Evolutionary conservation across 768 basidiomycete species (phyloP).

Genomic region (Tricholoma saponaceum): DNA sequence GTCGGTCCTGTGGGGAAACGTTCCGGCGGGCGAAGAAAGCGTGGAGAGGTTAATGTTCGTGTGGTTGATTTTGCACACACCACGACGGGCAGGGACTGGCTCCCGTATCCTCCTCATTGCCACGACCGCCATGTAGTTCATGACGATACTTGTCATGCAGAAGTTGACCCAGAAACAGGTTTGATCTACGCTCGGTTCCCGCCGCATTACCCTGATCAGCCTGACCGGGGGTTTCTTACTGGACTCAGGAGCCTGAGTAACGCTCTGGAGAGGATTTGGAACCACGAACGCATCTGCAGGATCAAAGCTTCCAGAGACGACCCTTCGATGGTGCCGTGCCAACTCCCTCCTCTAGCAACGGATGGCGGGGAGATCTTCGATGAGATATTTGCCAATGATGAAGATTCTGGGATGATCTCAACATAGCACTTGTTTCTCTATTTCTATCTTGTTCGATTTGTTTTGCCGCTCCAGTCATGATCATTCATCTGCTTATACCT

Average conservation of each 20-base stretch:
- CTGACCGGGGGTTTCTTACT: conserved; percentile 92
- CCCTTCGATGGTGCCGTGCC: conserved; percentile 36
- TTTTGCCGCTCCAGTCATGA: too few species aligned
- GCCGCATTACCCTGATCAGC: conserved; percentile 82
- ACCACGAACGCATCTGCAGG: conserved; percentile 71
- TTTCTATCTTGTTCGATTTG: conserved; percentile 5
- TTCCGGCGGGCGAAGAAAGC: conserved; percentile 60
- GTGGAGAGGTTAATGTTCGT: conserved; percentile 92
- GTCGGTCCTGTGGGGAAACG: conserved; percentile 63
- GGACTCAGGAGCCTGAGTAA: conserved; percentile 80
- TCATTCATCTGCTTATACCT: too few species aligned
- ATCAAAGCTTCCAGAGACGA: conserved; percentile 63
- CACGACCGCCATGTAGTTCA: conserved; percentile 33
- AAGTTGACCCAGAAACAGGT: conserved; percentile 79
- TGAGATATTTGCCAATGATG: conserved; percentile 63
- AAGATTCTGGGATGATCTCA: conserved; percentile 76
- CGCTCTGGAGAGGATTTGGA: conserved; percentile 82
- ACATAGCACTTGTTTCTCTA: conserved; percentile 35
- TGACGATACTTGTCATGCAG: conserved; percentile 62
- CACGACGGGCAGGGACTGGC: conserved; percentile 91
- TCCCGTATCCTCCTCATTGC: conserved; percentile 50
- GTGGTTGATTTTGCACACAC: conserved; percentile 99
- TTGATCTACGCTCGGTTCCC: conserved; percentile 90
- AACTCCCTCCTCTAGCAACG: conserved; percentile 59
- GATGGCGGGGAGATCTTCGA: conserved; percentile 81